Conservation (phyloP, 345 rosid genomes). For the Tarenaya hassleriana region DNA sequence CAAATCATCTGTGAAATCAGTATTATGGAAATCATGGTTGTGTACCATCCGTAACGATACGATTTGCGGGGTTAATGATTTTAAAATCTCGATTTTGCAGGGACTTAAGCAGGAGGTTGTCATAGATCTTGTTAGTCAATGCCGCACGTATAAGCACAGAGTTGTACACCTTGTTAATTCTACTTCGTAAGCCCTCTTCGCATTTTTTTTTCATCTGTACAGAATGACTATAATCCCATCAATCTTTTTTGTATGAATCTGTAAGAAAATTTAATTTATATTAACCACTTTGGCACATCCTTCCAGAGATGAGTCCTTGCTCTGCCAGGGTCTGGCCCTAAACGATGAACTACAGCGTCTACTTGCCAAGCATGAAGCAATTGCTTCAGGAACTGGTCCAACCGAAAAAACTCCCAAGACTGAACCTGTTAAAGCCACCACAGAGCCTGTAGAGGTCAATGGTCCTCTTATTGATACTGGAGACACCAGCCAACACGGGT, state of each 20-base stretch:
- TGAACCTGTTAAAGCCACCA: slow-evolving; percentile 31
- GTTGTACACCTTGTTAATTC: slow-evolving; percentile 98
- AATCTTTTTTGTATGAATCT: not conserved
- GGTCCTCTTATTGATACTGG: slow-evolving; percentile 59
- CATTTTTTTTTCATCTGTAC: not conserved
- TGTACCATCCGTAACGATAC: not conserved
- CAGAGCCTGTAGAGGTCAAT: slow-evolving; percentile 44
- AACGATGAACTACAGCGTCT: slow-evolving; percentile 94
- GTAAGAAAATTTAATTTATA: not conserved
- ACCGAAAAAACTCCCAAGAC: slow-evolving; percentile 36
- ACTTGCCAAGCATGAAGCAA: slow-evolving; percentile 78
- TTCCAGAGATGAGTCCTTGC: slow-evolving; percentile 82
- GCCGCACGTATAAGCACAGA: slow-evolving; percentile 92
- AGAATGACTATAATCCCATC: not conserved
- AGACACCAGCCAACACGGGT: slow-evolving; percentile 29
- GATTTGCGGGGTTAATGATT: slow-evolving; percentile 2
- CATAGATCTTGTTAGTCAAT: slow-evolving; percentile 90
- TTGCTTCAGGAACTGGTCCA: slow-evolving; percentile 55
- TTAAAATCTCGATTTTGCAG: slow-evolving; percentile 29
- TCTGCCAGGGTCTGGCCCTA: slow-evolving; percentile 82
- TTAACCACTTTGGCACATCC: slow-evolving; percentile 3
- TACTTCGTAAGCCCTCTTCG: slow-evolving; percentile 54
- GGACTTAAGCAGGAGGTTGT: slow-evolving; percentile 92
- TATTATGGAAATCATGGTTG: not conserved
- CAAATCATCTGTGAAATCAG: not conserved